Base-by-base conservation (phyloP, 2,329 filamentous ascomycete species). In the Colletotrichum horii region DNA sequence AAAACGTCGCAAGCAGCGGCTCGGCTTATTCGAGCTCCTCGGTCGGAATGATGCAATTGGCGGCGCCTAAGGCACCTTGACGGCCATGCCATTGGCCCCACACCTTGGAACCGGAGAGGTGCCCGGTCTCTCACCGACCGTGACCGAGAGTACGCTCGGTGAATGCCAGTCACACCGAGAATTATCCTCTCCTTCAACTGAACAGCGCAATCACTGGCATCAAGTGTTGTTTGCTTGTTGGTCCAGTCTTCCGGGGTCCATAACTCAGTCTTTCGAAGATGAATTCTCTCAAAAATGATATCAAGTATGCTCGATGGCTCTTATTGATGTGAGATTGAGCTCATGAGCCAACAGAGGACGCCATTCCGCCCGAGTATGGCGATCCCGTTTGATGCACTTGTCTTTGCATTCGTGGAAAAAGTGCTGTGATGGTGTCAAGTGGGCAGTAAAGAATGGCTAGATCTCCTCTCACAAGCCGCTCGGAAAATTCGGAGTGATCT, bases 21-120 rank as follows among this genome's bases (percentile, higher is more conserved):
- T 75, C 73, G 73, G 70, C 70, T 56, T 75, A 65, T 32, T 68
- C 70, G 72, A 74, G 52, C 72, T 61, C 61, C 36, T 75, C 72
- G 58, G 58, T 28, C 70, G 58, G 58, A 65, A 76, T 76, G 74
- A 76, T 76, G 74, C 74, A 76, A 74, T 76, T 65, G 74, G 62
- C 19, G 58, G 48, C 56, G 74, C 74, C 74, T 76, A 38, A 76
- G 74, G 70, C 74, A 76, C 74, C 74, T 69, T 69, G 74, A 74
- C 43, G 61, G 72, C 62, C 62, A 8, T n/a, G 32, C 32, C 8
- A 38, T 67, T 64, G 64, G 64, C 38, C 58, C 55, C 72, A 72
- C 38, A 66, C 52, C 56, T 5, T n/a, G 38, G 1, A 43, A 6
- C 66, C 66, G 14, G 4, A 12, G 48, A 30, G 55, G 55, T 30